Conservation (phyloP, 2,329 filamentous ascomycete species). For the Exophiala sideris region DNA sequence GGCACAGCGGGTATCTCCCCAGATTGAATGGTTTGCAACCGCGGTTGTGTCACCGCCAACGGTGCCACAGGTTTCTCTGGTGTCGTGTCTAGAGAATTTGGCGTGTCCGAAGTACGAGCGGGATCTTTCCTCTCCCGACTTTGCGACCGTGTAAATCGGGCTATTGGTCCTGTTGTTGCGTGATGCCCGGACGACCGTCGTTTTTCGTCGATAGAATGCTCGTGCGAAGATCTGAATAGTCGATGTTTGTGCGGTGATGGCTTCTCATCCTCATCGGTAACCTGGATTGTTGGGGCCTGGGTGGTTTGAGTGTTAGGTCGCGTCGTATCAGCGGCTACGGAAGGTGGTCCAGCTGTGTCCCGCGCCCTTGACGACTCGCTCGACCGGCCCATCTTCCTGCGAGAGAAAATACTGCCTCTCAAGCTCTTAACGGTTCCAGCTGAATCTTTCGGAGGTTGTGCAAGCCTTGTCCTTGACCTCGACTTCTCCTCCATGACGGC, state of each 20-base stretch:
- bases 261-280: constrained; percentile 61
- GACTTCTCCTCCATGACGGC: constrained; percentile 34
- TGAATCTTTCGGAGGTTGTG: constrained; percentile 63
- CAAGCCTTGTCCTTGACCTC: constrained; percentile 40
- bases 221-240: constrained; percentile 32
- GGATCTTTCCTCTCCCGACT: constrained; percentile 15
- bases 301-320: constrained; percentile 28
- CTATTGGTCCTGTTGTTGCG: neutral
- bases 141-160: constrained; percentile 13
- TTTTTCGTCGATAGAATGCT: constrained; percentile 22
- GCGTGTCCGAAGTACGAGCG: constrained; percentile 6
- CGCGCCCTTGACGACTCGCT: constrained; percentile 36
- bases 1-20: constrained; percentile 18
- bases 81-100: constrained; percentile 17
- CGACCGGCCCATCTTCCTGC: constrained; percentile 49
- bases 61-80: constrained; percentile 8
- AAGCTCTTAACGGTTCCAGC: constrained; percentile 68
- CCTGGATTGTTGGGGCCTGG: constrained; percentile 67
- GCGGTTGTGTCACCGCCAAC: neutral
- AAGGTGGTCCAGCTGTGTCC: constrained; percentile 12
- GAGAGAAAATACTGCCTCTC: constrained; percentile 75
- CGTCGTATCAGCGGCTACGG: constrained; percentile 26
- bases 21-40: constrained; percentile 23
- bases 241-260: constrained; percentile 31
- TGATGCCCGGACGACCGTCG: constrained; percentile 3